A percentile compares a stretch with the other conserved stretches of the same genome.
These are phyloP conservation scores for Ploettnerulaceae sp. DNA, from an alignment of 2,329 filamentous ascomycete genomes.

Conservation along the genomic window DNA sequence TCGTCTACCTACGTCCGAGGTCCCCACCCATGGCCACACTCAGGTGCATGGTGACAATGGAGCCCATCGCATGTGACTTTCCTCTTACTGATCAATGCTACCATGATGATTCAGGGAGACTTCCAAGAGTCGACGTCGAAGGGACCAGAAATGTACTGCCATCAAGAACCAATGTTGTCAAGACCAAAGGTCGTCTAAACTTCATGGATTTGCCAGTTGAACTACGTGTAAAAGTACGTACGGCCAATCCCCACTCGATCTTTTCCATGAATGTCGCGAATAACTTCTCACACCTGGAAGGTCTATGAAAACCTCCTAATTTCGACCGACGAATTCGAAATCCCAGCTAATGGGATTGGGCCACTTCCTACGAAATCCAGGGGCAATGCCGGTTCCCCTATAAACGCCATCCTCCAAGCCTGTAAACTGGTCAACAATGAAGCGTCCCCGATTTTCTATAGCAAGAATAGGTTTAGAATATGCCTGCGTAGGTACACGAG, in stretches of 20 bases:
- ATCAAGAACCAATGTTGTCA: constrained; percentile 10
- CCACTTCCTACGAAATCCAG: neutral
- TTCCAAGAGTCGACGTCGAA: neutral
- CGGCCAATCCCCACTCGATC: constrained; percentile 9
- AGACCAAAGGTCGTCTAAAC: constrained; percentile 18
- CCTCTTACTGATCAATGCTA: no score
- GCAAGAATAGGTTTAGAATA: constrained; percentile 31
- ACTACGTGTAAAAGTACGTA: constrained; percentile 32
- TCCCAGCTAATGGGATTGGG: constrained; percentile 1
- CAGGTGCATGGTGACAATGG: neutral
- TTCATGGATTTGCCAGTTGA: constrained; percentile 32
- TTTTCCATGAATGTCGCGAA: neutral
- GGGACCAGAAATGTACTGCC: constrained; percentile 3
- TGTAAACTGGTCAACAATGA: constrained; percentile 34
- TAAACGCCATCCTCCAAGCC: constrained; percentile 30
- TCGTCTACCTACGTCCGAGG: no score
- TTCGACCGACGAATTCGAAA: constrained; percentile 9
- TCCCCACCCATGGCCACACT: neutral
- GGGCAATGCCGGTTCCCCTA: constrained; percentile 13
- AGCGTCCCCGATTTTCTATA: constrained; percentile 32
- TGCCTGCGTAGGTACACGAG: constrained; percentile 17
- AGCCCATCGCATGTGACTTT: neutral
- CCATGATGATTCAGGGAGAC: neutral
- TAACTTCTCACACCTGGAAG: constrained; percentile 4
- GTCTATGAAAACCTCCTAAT: constrained; percentile 25